phyloP scores from a whole-genome alignment of 495 filamentous ascomycete species.

The Amorphotheca resinae region DNA sequence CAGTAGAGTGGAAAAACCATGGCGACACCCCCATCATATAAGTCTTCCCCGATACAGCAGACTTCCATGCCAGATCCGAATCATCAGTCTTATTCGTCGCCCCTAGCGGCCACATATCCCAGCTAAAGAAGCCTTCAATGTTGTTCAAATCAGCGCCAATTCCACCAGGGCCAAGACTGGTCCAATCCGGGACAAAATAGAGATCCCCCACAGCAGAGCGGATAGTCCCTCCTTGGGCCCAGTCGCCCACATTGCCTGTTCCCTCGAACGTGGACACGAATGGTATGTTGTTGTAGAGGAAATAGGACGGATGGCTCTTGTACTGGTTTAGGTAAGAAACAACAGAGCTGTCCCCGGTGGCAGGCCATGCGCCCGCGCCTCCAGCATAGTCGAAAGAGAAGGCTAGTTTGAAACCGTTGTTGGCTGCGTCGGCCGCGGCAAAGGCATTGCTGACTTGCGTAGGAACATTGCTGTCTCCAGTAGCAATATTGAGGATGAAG shows the following conservation, averaged over 20 bases:
- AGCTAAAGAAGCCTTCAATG: slow-evolving; percentile 50
- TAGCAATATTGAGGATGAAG: slow-evolving; percentile 47
- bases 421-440: slow-evolving; percentile 7
- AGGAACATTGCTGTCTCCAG: slow-evolving; percentile 8
- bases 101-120: slow-evolving; percentile 64
- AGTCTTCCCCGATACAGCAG: slow-evolving; percentile 38
- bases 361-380: slow-evolving; percentile 30
- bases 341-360: slow-evolving; percentile 34
- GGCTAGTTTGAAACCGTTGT: slow-evolving; percentile 11
- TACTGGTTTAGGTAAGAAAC: slow-evolving; percentile 44
- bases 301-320: slow-evolving; percentile 37
- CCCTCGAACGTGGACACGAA: slow-evolving; percentile 69
- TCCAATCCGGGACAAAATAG: slow-evolving; percentile 54
- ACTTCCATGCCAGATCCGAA: slow-evolving; percentile 42
- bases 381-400: slow-evolving; percentile 18
- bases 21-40: slow-evolving; percentile 76
- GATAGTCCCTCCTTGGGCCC: slow-evolving; percentile 33
- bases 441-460: slow-evolving; percentile 18
- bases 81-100: slow-evolving; percentile 37
- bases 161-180: slow-evolving; percentile 41
- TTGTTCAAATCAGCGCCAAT: slow-evolving; percentile 30
- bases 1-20: slow-evolving; percentile 47
- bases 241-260: slow-evolving; percentile 40
- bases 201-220: slow-evolving; percentile 34
- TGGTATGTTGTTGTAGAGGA: slow-evolving; percentile 40